Base-by-base conservation (phyloP, 805 yeast genomes). In the Kuraishia borneana region DNA sequence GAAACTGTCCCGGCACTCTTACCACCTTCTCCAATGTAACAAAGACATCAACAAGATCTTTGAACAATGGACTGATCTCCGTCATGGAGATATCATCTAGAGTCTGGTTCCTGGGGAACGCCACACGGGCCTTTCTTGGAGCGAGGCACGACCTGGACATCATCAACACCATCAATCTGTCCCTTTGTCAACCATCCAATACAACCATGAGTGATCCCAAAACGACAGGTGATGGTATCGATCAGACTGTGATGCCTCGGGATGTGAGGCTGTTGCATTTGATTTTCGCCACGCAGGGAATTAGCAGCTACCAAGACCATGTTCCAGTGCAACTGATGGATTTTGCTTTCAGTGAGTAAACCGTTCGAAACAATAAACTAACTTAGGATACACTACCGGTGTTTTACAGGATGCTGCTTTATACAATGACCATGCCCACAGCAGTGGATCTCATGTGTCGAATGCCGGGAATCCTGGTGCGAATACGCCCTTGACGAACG, bases 321-420 rank as follows among this genome's bases (percentile, higher is more conserved):
- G 97, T 92, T 3, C 96, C 97, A 1, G 56, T 94, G 18, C 97
- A 92, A 54, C 65, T 92, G 38, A 85, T 94, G 95, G 98, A 92
- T 54, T 92, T 92, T 62, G 97, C 98, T 10, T 80, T 83, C 57
- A 58, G 78, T 60, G 43, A 42, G 65, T 59, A n/a, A 14, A 21
- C 17, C 10, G 14, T 10, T 14, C 10, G 14, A 21, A 5, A 13
- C 19, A 20, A 35, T 19, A 20, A 21, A 26, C 16, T 16, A 19
- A 30, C 7, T 12, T 16, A 59, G 66, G 80, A 41, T 92, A 92
- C 63, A 85, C 98, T 4, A 68, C 80, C 18, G 79, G 87, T 4
- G 81, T 92, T 3, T 59, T 94, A 38, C 83, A 82, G 47, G 98
- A 94, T 54, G 96, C 98, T 0, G 70, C 83, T 35, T 65, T 82